Percentiles rank a stretch among this genome's conserved stretches.
Evolutionary conservation across 2,329 filamentous ascomycete species (phyloP).

Genomic region (Shiraia bambusicola): DNA sequence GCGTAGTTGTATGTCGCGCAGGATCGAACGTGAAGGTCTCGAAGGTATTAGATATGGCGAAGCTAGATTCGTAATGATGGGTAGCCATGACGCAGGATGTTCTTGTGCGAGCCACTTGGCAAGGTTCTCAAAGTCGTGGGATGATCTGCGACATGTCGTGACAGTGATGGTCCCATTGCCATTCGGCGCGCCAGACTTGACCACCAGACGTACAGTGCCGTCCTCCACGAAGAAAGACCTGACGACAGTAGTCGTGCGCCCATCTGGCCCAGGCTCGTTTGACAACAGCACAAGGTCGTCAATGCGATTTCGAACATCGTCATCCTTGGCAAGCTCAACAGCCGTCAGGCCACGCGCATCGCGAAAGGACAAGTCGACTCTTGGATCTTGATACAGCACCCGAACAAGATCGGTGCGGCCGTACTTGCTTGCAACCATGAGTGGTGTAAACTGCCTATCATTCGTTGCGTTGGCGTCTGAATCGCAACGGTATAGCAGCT

Average conservation of each 20-base stretch:
- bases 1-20: slow-evolving; percentile 83
- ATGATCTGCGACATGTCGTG: slow-evolving; percentile 85
- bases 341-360: slow-evolving; percentile 88
- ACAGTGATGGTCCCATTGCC: slow-evolving; percentile 82
- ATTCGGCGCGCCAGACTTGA: slow-evolving; percentile 92
- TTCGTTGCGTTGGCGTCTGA: slow-evolving; percentile 96
- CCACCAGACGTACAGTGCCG: slow-evolving; percentile 84
- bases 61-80: slow-evolving; percentile 72
- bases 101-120: slow-evolving; percentile 81
- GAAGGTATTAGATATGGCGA: slow-evolving; percentile 93
- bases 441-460: slow-evolving; percentile 88
- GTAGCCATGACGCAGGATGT: slow-evolving; percentile 94
- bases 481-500: slow-evolving; percentile 80
- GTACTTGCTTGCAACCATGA: slow-evolving; percentile 99
- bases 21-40: slow-evolving; percentile 80
- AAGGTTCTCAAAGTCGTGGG: slow-evolving; percentile 88
- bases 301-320: slow-evolving; percentile 93
- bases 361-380: slow-evolving; percentile 81
- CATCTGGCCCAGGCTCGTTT: slow-evolving; percentile 64
- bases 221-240: slow-evolving; percentile 97
- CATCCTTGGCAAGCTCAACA: slow-evolving; percentile 95
- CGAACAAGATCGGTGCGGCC: slow-evolving; percentile 91
- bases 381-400: slow-evolving; percentile 79
- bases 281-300: slow-evolving; percentile 89
- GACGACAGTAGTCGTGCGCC: slow-evolving; percentile 87